Percentiles rank a stretch among this genome's conserved stretches.
Conservation (phyloP, 1,284 basidiomycete species). For the Moniliella sp. region DNA sequence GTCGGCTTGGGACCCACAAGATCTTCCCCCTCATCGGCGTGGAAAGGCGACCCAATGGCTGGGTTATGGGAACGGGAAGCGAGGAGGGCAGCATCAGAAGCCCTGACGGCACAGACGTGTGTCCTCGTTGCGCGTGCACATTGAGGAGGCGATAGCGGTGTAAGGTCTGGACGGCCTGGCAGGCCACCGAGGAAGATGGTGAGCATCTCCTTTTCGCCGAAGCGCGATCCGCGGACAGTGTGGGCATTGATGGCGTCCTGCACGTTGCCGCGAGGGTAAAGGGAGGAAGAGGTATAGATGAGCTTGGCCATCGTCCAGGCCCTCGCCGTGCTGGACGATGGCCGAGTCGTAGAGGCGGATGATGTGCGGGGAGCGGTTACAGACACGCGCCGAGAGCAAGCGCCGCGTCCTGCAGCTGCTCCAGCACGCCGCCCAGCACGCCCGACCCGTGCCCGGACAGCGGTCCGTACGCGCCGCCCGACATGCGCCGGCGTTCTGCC, state of each 20-base stretch:
- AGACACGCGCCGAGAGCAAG: slow-evolving; percentile 18
- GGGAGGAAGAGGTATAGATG: slow-evolving; percentile 48
- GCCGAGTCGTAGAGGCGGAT: slow-evolving; percentile 29
- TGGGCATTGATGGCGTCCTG: slow-evolving; percentile 82
- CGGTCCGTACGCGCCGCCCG: no score
- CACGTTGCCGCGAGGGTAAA: slow-evolving; percentile 62
- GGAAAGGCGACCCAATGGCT: no score
- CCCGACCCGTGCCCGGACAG: no score
- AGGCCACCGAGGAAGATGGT: slow-evolving; percentile 76
- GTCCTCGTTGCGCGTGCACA: slow-evolving; percentile 3
- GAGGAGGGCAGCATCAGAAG: no score
- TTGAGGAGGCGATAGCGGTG: slow-evolving; percentile 40
- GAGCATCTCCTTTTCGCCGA: slow-evolving; percentile 69
- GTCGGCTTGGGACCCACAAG: no score
- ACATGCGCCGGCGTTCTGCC: no score
- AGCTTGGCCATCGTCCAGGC: no score
- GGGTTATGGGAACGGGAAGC: no score
- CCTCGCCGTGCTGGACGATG: slow-evolving; percentile 22
- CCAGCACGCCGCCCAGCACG: no score
- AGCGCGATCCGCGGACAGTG: slow-evolving; percentile 57
- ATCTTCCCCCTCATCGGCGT: no score
- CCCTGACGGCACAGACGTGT: no score
- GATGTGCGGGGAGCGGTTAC: slow-evolving; percentile 28
- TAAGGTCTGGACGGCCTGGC: slow-evolving; percentile 76
- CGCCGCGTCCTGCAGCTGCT: no score